These are phyloP conservation scores for Ceratocystis colombiana DNA, from an alignment of 2,329 filamentous ascomycete genomes.

Conservation along the genomic window DNA sequence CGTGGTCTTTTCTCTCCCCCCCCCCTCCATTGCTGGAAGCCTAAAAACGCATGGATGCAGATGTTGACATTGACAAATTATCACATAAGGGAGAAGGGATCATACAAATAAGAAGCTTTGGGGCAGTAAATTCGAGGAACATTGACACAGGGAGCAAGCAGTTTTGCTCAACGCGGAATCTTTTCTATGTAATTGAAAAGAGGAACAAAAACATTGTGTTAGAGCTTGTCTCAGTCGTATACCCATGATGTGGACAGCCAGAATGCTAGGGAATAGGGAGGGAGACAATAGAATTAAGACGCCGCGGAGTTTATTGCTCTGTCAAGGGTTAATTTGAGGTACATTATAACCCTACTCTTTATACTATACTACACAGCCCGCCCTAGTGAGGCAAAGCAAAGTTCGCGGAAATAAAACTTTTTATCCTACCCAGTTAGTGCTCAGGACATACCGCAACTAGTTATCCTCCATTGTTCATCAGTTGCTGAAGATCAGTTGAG, in stretches of 20 bases:
- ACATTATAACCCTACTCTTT: neutral
- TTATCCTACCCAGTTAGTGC: neutral
- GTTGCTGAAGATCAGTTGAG: neutral
- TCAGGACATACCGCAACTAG: neutral
- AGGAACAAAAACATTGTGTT: neutral
- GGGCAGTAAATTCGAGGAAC: neutral
- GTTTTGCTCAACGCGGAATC: neutral
- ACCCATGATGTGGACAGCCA: neutral
- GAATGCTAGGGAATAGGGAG: neutral
- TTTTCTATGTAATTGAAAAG: neutral
- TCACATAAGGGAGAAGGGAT: neutral
- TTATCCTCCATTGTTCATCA: neutral
- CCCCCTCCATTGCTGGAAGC: neutral
- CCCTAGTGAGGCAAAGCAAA: too few relatives aligned
- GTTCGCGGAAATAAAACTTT: too few relatives aligned
- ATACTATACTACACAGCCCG: too few relatives aligned
- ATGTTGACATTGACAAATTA: slow-evolving; percentile 1
- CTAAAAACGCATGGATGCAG: neutral
- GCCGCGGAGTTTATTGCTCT: neutral
- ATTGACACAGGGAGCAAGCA: neutral
- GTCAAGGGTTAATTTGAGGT: neutral
- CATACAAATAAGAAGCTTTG: neutral
- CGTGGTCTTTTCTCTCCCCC: neutral
- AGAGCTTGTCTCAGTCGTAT: neutral
- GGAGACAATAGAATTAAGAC: neutral